phyloP scores from a whole-genome alignment of 495 filamentous ascomycete species.

The Penicillium crystallinum region DNA sequence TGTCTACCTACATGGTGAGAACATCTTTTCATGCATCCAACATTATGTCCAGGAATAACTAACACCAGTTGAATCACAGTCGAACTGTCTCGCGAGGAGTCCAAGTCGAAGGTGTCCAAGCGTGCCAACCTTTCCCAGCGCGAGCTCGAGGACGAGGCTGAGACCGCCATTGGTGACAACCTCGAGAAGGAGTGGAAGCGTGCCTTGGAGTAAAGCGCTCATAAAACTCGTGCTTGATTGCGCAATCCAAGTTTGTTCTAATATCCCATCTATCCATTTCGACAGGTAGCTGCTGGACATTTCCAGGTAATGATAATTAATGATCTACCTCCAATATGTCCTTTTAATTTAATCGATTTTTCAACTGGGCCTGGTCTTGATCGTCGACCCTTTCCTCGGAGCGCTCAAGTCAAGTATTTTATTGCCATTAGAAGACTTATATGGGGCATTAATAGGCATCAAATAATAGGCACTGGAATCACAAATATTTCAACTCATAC shows the following conservation, averaged over 20 bases:
- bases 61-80: conserved; percentile 13
- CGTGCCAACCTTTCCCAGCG: conserved; percentile 17
- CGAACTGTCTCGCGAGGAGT: conserved; percentile 35
- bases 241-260: background rate
- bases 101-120: conserved; percentile 29
- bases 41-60: background rate
- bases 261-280: background rate
- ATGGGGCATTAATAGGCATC: too few species aligned
- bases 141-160: conserved; percentile 28
- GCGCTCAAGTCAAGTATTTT: too few species aligned
- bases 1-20: conserved; percentile 51
- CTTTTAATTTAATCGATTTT: too few species aligned
- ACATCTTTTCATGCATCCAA: background rate
- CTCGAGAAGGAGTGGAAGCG: conserved; percentile 16
- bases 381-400: too few species aligned
- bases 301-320: background rate
- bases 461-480: too few species aligned
- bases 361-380: too few species aligned
- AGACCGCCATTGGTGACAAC: conserved; percentile 27
- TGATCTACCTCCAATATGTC: too few species aligned
- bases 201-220: background rate
- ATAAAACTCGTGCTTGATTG: background rate
- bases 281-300: background rate
- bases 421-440: too few species aligned
- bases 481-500: too few species aligned